These are phyloP conservation scores for Tetramitus jugosus DNA, from an alignment of 208 protist genomes.

Conservation along the genomic window DNA sequence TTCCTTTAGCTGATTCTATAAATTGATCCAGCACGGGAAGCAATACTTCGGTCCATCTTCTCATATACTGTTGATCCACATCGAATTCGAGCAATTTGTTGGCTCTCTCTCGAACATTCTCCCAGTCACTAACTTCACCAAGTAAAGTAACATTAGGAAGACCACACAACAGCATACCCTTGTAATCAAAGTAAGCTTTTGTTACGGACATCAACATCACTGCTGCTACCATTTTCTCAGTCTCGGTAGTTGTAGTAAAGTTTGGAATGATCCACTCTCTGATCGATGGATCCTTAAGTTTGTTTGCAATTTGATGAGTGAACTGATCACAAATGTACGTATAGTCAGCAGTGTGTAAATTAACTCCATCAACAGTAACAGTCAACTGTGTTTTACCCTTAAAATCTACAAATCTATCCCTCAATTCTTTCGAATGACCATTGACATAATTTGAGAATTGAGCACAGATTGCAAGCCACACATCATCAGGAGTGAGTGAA, in stretches of 20 bases:
- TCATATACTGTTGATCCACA: not conserved
- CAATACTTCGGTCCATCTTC: not conserved
- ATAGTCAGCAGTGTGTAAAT: not conserved
- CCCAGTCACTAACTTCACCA: not conserved
- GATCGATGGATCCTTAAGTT: not conserved
- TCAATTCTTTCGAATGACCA: not conserved
- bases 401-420: not conserved
- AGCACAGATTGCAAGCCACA: not conserved
- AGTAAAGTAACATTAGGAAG: not conserved
- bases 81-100: not conserved
- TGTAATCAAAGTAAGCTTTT: slow-evolving; percentile 3
- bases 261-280: not conserved
- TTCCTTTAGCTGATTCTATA: not conserved
- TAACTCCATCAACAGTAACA: not conserved
- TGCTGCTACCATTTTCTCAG: not conserved
- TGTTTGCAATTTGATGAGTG: not conserved
- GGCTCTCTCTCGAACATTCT: not conserved
- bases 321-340: not conserved
- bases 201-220: not conserved
- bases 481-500: not conserved
- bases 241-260: not conserved
- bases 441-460: slow-evolving; percentile 18
- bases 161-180: not conserved
- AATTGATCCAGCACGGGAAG: not conserved
- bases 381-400: not conserved